Percentiles rank a stretch among this genome's conserved stretches.
These are phyloP conservation scores for Waltergamsia citrina DNA, from an alignment of 2,329 filamentous ascomycete genomes.

Conservation along the genomic window DNA sequence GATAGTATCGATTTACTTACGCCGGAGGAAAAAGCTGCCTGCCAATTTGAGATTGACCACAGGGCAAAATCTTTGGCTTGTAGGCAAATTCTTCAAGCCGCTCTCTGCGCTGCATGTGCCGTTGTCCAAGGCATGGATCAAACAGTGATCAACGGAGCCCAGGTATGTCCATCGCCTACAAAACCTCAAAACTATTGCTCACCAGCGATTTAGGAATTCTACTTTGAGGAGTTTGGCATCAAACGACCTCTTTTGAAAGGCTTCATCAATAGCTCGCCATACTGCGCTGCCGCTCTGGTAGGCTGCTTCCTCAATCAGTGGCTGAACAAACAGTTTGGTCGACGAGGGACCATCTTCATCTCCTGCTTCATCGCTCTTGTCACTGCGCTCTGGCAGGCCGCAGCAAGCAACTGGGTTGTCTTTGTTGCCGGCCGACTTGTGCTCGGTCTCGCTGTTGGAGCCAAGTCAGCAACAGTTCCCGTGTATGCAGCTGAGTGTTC, in stretches of 20 bases:
- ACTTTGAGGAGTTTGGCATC: conserved; percentile 16
- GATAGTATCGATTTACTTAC: conserved; percentile 7
- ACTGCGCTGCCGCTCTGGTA: conserved; percentile 36
- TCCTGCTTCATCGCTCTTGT: conserved; percentile 42
- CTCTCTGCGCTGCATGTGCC: conserved; percentile 21
- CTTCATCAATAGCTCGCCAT: conserved; percentile 44
- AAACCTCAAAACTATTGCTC: not conserved
- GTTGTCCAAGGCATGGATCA: conserved; percentile 57
- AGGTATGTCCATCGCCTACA: conserved; percentile 33
- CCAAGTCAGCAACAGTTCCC: conserved; percentile 16
- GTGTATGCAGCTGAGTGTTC: conserved; percentile 19
- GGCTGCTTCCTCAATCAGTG: conserved; percentile 17
- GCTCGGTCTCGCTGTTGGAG: conserved; percentile 18
- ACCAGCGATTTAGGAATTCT: conserved; percentile 22
- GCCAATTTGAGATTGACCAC: conserved; percentile 7
- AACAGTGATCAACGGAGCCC: conserved; percentile 50
- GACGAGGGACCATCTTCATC: conserved; percentile 54
- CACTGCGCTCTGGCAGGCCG: conserved; percentile 35
- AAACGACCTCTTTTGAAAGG: conserved; percentile 34
- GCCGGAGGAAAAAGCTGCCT: conserved; percentile 8
- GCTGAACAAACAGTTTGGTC: conserved; percentile 50
- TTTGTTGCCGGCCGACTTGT: conserved; percentile 16
- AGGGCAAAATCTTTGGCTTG: conserved; percentile 7
- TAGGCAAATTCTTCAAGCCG: conserved; percentile 10
- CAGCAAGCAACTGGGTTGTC: conserved; percentile 4